phyloP scores from a whole-genome alignment of 441 rosid species.

The Adansonia rubrostipa region DNA sequence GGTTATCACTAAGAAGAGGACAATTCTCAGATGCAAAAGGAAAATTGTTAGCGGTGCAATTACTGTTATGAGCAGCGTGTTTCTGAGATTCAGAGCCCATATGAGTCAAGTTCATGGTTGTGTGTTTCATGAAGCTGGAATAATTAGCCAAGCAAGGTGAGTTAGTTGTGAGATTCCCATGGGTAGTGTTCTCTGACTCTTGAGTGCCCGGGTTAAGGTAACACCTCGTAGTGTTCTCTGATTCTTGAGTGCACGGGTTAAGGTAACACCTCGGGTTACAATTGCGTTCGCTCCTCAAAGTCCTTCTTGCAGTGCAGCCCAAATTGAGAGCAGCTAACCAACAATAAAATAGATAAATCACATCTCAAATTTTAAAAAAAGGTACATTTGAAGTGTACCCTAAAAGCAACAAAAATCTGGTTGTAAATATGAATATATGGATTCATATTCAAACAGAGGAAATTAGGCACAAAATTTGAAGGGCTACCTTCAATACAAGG shows the following conservation, averaged over 20 bases:
- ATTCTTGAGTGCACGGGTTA: no score
- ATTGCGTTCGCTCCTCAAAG: constrained; percentile 64
- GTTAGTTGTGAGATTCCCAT: constrained; percentile 32
- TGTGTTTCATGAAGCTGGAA: constrained; percentile 41
- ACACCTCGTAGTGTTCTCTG: constrained; percentile 34
- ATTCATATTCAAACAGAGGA: constrained; percentile 17
- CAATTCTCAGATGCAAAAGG: constrained; percentile 32
- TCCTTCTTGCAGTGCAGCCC: constrained; percentile 62
- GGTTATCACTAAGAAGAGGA: constrained; percentile 25
- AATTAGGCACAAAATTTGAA: constrained; percentile 1
- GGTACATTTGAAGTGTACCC: background rate
- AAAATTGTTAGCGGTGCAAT: constrained; percentile 32
- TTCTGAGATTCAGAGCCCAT: constrained; percentile 29
- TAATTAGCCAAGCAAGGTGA: constrained; percentile 35
- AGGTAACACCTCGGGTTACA: constrained; percentile 45
- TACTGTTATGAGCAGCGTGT: constrained; percentile 22
- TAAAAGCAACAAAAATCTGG: constrained; percentile 2
- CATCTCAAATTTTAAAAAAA: background rate
- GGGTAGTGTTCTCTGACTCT: constrained; percentile 32
- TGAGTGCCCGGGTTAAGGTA: constrained; percentile 46
- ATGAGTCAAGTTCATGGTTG: constrained; percentile 25
- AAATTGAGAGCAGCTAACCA: constrained; percentile 64
- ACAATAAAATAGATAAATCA: background rate
- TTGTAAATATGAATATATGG: background rate
- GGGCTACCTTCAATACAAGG: constrained; percentile 74